Percentiles rank a stretch among this genome's conserved stretches.
Conservation (phyloP, 495 filamentous ascomycete species). For the Podospora pseudoanserina region DNA sequence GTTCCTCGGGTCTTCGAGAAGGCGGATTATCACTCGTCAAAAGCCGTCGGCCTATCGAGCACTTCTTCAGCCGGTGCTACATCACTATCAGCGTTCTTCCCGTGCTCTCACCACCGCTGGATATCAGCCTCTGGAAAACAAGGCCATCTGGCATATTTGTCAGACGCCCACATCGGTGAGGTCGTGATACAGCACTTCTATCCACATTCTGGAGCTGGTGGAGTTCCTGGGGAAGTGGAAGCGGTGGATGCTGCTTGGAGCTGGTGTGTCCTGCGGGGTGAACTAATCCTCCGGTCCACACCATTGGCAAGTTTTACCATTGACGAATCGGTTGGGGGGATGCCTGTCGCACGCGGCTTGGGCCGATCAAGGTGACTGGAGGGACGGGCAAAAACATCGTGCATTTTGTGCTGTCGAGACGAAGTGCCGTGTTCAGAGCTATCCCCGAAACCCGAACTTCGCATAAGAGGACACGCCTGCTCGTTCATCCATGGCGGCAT, state of each 20-base stretch:
- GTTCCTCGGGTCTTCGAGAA: slow-evolving; percentile 15
- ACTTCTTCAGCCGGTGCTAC: slow-evolving; percentile 10
- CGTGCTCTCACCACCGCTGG: not conserved
- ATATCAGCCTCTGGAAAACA: not conserved
- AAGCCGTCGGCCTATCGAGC: not conserved
- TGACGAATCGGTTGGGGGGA: slow-evolving; percentile 19
- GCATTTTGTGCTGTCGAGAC: slow-evolving; percentile 7
- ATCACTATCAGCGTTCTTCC: slow-evolving; percentile 3
- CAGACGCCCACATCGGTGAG: not conserved
- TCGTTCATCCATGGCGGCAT: not conserved
- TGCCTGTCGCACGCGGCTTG: not conserved
- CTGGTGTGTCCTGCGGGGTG: slow-evolving; percentile 18
- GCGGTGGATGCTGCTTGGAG: slow-evolving; percentile 6
- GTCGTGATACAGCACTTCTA: slow-evolving; percentile 4
- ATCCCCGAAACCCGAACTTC: slow-evolving; percentile 16
- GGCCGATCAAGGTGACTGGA: not conserved
- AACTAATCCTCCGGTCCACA: not conserved
- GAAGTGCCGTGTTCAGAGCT: slow-evolving; percentile 18
- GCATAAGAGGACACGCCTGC: slow-evolving; percentile 2
- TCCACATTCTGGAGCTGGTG: slow-evolving; percentile 14
- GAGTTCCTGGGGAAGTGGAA: slow-evolving; percentile 11
- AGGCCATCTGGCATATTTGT: not conserved
- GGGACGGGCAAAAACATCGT: not conserved
- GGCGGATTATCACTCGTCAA: slow-evolving; percentile 8
- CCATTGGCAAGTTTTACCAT: slow-evolving; percentile 11